phyloP scores from a whole-genome alignment of 2,329 filamentous ascomycete genomes.

The Arthrobotrys iridis region DNA sequence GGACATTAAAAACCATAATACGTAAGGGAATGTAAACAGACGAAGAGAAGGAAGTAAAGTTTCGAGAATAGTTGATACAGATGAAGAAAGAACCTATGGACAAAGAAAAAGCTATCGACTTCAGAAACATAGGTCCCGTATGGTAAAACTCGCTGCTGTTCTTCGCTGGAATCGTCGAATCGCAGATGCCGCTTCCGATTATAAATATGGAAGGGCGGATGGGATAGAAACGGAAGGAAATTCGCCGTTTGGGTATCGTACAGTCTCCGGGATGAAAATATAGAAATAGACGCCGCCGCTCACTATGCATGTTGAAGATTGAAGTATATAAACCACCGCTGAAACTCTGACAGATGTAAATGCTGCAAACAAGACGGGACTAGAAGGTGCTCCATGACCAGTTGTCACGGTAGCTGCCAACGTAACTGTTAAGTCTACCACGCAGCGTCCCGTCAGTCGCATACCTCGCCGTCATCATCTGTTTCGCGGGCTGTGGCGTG shows the following conservation, averaged over 20 bases:
- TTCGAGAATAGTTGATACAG: background rate
- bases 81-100: background rate
- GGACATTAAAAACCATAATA: constrained; percentile 44
- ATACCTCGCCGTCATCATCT: constrained; percentile 55
- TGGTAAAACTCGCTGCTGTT: background rate
- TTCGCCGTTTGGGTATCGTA: constrained; percentile 49
- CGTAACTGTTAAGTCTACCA: constrained; percentile 56
- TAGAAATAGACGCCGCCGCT: constrained; percentile 45
- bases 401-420: constrained; percentile 58
- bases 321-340: constrained; percentile 1
- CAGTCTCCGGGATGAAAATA: constrained; percentile 27
- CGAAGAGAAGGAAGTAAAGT: background rate
- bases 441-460: constrained; percentile 41
- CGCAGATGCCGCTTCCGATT: constrained; percentile 1
- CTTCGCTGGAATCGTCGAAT: constrained; percentile 13
- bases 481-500: constrained; percentile 55
- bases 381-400: constrained; percentile 59
- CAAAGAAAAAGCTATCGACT: background rate
- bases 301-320: constrained; percentile 34
- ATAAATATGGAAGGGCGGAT: constrained; percentile 15
- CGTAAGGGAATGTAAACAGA: background rate
- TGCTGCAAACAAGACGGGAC: background rate
- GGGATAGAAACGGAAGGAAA: constrained; percentile 23
- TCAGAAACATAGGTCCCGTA: background rate
- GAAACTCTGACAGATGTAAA: background rate